Evolutionary conservation across 2,329 filamentous ascomycete species (phyloP).

Genomic region (Diaporthe vaccinii): DNA sequence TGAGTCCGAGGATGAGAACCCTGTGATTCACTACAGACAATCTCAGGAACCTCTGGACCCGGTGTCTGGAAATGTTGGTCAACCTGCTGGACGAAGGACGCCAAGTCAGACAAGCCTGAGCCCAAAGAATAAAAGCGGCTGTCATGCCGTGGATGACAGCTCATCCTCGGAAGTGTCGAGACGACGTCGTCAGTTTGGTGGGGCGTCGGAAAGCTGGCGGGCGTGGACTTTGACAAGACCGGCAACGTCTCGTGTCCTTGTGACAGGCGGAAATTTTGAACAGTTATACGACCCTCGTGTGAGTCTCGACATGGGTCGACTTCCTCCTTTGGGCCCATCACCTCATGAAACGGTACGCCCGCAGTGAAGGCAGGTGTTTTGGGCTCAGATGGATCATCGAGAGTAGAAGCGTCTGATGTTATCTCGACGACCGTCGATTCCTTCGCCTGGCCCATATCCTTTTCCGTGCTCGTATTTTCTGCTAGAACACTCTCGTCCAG

Average conservation of each 20-base stretch:
- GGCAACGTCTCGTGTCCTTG: background rate
- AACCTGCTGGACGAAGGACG: slow-evolving; percentile 44
- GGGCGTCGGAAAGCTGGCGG: background rate
- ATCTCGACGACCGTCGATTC: background rate
- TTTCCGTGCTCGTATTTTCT: background rate
- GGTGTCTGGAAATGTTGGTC: slow-evolving; percentile 40
- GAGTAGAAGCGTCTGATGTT: slow-evolving; percentile 22
- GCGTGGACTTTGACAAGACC: background rate
- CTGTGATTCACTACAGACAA: background rate
- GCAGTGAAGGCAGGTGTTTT: slow-evolving; percentile 21
- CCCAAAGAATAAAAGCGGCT: slow-evolving; percentile 44
- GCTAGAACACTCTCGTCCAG: background rate
- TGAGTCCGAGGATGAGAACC: background rate
- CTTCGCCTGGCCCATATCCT: background rate
- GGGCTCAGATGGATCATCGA: slow-evolving; percentile 22
- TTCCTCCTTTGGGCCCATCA: background rate
- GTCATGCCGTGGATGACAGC: slow-evolving; percentile 34
- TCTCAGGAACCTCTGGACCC: background rate
- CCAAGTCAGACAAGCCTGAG: slow-evolving; percentile 44
- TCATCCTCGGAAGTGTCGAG: background rate
- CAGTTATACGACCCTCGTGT: background rate
- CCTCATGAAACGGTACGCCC: background rate
- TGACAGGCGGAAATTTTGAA: background rate
- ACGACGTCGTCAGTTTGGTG: background rate
- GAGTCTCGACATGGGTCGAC: background rate